A percentile compares a stretch with the other conserved stretches of the same genome.
phyloP scores from a whole-genome alignment of 805 yeast species.

The Candida endomychidarum region DNA sequence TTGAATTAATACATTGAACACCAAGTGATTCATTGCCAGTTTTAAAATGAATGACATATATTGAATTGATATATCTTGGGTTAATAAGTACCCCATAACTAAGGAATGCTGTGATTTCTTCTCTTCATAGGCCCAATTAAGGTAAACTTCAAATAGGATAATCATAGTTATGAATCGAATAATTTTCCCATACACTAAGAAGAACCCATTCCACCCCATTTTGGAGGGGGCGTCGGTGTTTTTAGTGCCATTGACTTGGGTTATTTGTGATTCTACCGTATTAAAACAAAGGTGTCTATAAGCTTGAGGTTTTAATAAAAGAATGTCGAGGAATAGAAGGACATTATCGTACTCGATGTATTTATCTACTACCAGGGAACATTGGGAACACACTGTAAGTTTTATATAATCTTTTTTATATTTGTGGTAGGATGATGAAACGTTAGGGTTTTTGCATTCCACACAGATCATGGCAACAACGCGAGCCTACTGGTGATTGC shows the following conservation, averaged over 20 bases:
- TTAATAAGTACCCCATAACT: conserved; percentile 24
- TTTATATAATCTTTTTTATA: conserved; percentile 79
- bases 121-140: conserved; percentile 91
- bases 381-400: conserved; percentile 70
- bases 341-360: conserved; percentile 90
- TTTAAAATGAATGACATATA: conserved; percentile 56
- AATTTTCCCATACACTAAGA: neutral
- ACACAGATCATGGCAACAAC: conserved; percentile 71
- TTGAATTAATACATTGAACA: conserved; percentile 41
- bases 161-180: conserved; percentile 41
- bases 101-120: conserved; percentile 40
- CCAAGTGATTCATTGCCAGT: conserved; percentile 47
- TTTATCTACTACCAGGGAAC: conserved; percentile 79
- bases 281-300: conserved; percentile 86
- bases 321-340: conserved; percentile 75
- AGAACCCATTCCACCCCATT: neutral
- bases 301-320: conserved; percentile 84
- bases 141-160: conserved; percentile 81
- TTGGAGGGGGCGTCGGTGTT: conserved; percentile 16
- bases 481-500: too few species aligned
- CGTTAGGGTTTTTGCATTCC: conserved; percentile 69
- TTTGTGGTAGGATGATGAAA: conserved; percentile 61
- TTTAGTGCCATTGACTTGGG: conserved; percentile 16
- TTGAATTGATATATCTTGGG: conserved; percentile 45
- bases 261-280: conserved; percentile 37